Conservation (phyloP, 2,329 filamentous ascomycete species). For the Magnaporthales sp. region DNA sequence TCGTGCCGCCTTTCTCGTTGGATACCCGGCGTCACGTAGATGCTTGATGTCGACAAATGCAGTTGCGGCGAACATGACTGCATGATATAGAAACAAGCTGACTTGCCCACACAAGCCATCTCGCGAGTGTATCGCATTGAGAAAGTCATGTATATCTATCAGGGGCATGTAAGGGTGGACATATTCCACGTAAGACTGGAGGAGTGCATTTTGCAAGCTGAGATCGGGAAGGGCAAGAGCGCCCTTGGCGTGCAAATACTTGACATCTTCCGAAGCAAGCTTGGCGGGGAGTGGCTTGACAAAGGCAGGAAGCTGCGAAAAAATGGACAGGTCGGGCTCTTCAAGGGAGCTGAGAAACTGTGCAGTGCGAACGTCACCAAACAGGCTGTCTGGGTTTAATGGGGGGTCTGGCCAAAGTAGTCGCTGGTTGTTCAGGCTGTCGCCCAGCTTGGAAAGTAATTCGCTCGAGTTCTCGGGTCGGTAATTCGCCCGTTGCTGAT, state of each 20-base stretch:
- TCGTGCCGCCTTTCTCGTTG: slow-evolving; percentile 69
- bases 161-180: slow-evolving; percentile 93
- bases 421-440: slow-evolving; percentile 20
- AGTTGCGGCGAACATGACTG: slow-evolving; percentile 87
- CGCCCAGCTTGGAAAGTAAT: slow-evolving; percentile 18
- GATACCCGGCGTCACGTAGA: slow-evolving; percentile 68
- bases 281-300: slow-evolving; percentile 71
- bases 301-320: slow-evolving; percentile 51
- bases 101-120: slow-evolving; percentile 64
- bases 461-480: slow-evolving; percentile 10
- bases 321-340: slow-evolving; percentile 29
- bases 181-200: slow-evolving; percentile 78
- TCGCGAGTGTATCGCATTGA: slow-evolving; percentile 50
- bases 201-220: slow-evolving; percentile 66
- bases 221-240: slow-evolving; percentile 67
- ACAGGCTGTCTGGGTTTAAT: slow-evolving; percentile 21
- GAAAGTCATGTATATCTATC: slow-evolving; percentile 57
- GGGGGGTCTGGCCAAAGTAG: slow-evolving; percentile 22
- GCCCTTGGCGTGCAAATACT: slow-evolving; percentile 76
- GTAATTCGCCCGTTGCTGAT: slow-evolving; percentile 9
- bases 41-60: slow-evolving; percentile 79
- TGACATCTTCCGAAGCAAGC: slow-evolving; percentile 72
- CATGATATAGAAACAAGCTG: slow-evolving; percentile 84
- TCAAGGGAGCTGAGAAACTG: slow-evolving; percentile 39
- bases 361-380: slow-evolving; percentile 28